These are phyloP conservation scores for Mortierella claussenii DNA, from an alignment of 192 early-diverging fungal genomes.

Conservation along the genomic window DNA sequence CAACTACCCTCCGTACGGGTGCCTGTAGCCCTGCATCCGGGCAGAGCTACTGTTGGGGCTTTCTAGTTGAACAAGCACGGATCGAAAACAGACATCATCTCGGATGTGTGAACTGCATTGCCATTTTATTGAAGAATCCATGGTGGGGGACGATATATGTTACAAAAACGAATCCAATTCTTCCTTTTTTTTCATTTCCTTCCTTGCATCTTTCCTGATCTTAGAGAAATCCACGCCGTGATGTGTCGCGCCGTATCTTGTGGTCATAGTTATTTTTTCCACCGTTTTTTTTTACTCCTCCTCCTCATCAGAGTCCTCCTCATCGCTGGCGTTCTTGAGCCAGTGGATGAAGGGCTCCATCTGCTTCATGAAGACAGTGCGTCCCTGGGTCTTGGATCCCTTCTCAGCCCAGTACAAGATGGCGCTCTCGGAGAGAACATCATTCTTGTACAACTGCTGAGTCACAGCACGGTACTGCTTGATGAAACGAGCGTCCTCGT, in stretches of 20 bases:
- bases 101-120: too few species aligned
- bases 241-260: not conserved
- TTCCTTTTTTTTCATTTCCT: constrained; percentile 1
- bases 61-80: too few species aligned
- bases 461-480: constrained; percentile 89
- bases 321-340: constrained; percentile 78
- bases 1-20: too few species aligned
- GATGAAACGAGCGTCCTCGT: constrained; percentile 89
- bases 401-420: constrained; percentile 96
- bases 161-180: constrained; percentile 7
- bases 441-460: constrained; percentile 86
- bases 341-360: constrained; percentile 89
- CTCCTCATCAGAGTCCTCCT: constrained; percentile 76
- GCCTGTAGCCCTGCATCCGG: too few species aligned
- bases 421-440: constrained; percentile 90
- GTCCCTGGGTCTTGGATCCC: constrained; percentile 88
- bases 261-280: not conserved
- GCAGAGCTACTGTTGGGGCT: too few species aligned
- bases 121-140: too few species aligned
- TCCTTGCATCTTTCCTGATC: not conserved
- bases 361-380: constrained; percentile 93
- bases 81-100: too few species aligned
- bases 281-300: constrained; percentile 23
- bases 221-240: not conserved
- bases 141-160: not conserved